A percentile compares a stretch with the other conserved stretches of the same genome.
phyloP scores from a whole-genome alignment of 768 basidiomycete species.

The Lanmaoa rubissima region DNA sequence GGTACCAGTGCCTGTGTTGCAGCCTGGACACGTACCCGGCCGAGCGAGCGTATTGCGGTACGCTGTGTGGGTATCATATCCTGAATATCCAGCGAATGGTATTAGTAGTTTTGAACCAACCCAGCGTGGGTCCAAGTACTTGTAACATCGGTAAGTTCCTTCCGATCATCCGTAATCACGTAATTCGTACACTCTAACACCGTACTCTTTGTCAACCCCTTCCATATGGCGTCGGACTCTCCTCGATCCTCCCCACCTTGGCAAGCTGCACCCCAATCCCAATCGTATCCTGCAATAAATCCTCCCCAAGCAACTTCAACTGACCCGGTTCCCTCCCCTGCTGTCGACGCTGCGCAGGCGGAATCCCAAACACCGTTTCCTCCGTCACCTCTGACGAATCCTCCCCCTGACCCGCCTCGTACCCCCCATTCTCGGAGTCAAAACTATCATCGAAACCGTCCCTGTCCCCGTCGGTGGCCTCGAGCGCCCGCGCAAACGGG shows the following conservation, averaged over 20 bases:
- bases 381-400: conserved; percentile 38
- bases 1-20: conserved; percentile 5
- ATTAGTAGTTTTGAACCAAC: neutral
- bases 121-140: no score
- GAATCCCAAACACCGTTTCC: conserved; percentile 73
- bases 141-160: conserved; percentile 14
- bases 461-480: conserved; percentile 32
- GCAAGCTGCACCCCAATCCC: conserved; percentile 56
- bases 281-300: conserved; percentile 61
- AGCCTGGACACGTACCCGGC: conserved; percentile 18
- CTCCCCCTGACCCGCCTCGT: conserved; percentile 16
- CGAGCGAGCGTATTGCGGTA: conserved; percentile 24
- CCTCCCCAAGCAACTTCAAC: conserved; percentile 60
- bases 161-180: conserved; percentile 22
- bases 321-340: conserved; percentile 27
- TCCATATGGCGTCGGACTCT: conserved; percentile 61
- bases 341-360: conserved; percentile 46
- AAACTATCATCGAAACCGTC: conserved; percentile 53
- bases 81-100: neutral
- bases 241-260: conserved; percentile 49
- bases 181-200: conserved; percentile 3
- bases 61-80: conserved; percentile 34
- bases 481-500: conserved; percentile 51
- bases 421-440: conserved; percentile 43
- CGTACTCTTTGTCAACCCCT: conserved; percentile 2